These are phyloP conservation scores for Rhizomucor miehei DNA, from an alignment of 371 early-diverging fungal species.

Conservation along the genomic window DNA sequence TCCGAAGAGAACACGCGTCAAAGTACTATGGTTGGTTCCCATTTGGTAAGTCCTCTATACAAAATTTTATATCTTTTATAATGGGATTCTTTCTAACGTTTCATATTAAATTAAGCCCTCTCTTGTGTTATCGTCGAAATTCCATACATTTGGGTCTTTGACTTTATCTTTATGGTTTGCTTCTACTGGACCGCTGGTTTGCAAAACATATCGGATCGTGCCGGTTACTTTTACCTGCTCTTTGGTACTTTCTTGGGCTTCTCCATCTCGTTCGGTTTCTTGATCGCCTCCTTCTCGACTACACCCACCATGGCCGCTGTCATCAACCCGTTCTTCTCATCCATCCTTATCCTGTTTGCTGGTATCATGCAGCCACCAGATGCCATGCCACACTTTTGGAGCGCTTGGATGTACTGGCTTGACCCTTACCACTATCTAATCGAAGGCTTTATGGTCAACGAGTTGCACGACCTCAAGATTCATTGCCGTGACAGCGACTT, in stretches of 20 bases:
- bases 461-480: conserved; percentile 54
- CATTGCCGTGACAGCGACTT: conserved; percentile 51
- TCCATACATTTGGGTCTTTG: conserved; percentile 47
- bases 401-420: conserved; percentile 73
- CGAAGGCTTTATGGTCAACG: conserved; percentile 74
- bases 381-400: conserved; percentile 75
- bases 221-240: conserved; percentile 63
- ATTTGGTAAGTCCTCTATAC: conserved; percentile 32
- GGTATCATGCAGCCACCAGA: conserved; percentile 69
- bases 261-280: conserved; percentile 65
- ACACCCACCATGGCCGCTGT: conserved; percentile 69
- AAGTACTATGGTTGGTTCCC: conserved; percentile 74
- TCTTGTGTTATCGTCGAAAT: conserved; percentile 59
- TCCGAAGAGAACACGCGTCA: conserved; percentile 68
- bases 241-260: conserved; percentile 61
- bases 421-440: conserved; percentile 71
- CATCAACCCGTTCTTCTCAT: conserved; percentile 71
- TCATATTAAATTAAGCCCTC: neutral
- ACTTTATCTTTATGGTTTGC: conserved; percentile 58
- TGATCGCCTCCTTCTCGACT: conserved; percentile 47
- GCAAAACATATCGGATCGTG: conserved; percentile 43
- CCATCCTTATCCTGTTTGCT: conserved; percentile 68
- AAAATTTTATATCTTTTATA: too few relatives aligned
- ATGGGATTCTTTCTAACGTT: too few relatives aligned
- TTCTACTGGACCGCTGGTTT: conserved; percentile 77